Base-by-base conservation (phyloP, 306 rosid species). In the Comarum palustre region DNA sequence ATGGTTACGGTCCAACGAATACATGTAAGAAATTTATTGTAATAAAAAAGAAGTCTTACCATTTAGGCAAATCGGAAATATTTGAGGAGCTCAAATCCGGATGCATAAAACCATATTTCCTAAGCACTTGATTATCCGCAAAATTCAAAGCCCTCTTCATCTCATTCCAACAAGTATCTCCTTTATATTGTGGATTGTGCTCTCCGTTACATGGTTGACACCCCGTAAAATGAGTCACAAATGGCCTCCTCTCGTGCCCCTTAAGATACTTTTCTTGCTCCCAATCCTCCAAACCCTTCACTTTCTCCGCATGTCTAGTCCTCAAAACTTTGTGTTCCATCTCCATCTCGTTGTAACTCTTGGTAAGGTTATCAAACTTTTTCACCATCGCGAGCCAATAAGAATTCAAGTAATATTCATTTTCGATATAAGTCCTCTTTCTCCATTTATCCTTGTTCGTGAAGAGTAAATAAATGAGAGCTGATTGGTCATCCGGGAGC, bases 181-280 rank as follows among this genome's bases (percentile, higher is more conserved):
- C 88, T 0, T 61, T 59, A 16, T 83, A 79, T 31, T 5, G 54
- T 13, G 81, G 82, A 50, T 86, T 88, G 1, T 86, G 88, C 0
- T 81, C 10, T 16, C 90, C 85, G 2, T 25, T 85, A 36, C 89
- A 87, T 0, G 84, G 92, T 17, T 87, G 89, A 19, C 92, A 87
- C n/a, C 89, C 86, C 0, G 92, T 85, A 71, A 85, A 87, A 62
- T 85, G 89, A 0, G 89, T 87, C 22, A 83, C 36, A 2, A 85
- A 87, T 0, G 83, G 85, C 39, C 86, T 79, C 74, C 69, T 83
- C 66, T 15, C 36, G 2, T n/a, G 55, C 51, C 57, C 69, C 12
- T 42, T 43, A 20, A 82, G 10, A 29, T 73, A 39, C 2, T 25
- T 8, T 60, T 77, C 87, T 57, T 86, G 79, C 32, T 68, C 8